These are phyloP conservation scores for Chaetomium olivaceum DNA, from an alignment of 2,329 filamentous ascomycete genomes.

Conservation along the genomic window DNA sequence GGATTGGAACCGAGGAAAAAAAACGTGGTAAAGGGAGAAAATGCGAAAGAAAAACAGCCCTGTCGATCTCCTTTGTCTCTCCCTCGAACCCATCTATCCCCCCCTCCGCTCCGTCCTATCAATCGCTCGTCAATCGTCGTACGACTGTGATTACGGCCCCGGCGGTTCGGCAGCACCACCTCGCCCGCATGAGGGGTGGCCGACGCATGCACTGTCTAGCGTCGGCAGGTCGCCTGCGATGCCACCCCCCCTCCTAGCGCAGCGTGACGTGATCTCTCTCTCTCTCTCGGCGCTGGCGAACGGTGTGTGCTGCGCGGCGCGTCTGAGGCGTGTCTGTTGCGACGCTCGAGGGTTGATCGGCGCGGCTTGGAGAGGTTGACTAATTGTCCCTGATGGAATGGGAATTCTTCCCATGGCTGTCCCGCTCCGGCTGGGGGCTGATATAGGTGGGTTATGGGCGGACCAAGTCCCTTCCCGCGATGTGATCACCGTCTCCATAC, in stretches of 20 bases:
- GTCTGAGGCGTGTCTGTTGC: neutral
- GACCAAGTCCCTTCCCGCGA: neutral
- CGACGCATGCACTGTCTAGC: neutral
- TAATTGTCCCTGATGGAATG: neutral
- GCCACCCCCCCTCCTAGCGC: conserved; percentile 1
- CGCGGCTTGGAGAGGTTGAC: neutral
- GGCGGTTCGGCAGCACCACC: neutral
- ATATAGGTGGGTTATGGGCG: neutral
- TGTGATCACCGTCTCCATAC: neutral
- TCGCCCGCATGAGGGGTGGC: neutral
- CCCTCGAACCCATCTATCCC: neutral
- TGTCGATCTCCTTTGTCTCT: neutral
- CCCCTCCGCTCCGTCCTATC: neutral
- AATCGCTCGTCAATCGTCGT: neutral
- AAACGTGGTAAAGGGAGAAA: neutral
- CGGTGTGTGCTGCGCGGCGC: too few species aligned
- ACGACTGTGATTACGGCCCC: neutral
- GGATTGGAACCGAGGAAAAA: neutral
- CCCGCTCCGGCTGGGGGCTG: neutral
- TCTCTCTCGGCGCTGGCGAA: neutral
- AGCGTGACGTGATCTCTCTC: neutral
- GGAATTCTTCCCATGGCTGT: neutral
- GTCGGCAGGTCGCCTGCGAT: conserved; percentile 14
- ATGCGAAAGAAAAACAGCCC: neutral
- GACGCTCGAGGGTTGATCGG: neutral